Evolutionary conservation across 2,329 filamentous ascomycete genomes (phyloP).

Genomic region (Tympanopsis confertula): DNA sequence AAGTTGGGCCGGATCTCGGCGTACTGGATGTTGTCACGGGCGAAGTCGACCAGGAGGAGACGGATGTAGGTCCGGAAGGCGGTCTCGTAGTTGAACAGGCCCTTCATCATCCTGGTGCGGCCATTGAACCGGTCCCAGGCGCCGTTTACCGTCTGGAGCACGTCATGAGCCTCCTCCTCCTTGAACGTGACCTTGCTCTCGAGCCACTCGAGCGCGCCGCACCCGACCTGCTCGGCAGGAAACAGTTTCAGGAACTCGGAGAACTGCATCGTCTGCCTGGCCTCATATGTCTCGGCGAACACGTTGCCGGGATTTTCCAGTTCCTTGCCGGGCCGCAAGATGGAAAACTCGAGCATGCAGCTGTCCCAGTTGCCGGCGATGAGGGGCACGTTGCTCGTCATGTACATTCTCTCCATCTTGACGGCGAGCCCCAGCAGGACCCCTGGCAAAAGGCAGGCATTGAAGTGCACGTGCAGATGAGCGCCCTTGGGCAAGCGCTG

Average conservation of each 20-base stretch:
- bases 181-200: slow-evolving; percentile 49
- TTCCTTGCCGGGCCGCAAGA: slow-evolving; percentile 18
- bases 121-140: slow-evolving; percentile 54
- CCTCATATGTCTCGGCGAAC: slow-evolving; percentile 34
- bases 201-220: slow-evolving; percentile 37
- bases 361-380: slow-evolving; percentile 26
- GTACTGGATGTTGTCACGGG: slow-evolving; percentile 56
- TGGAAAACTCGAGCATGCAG: slow-evolving; percentile 52
- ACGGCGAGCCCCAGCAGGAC: slow-evolving; percentile 43
- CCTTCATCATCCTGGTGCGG: slow-evolving; percentile 62
- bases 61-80: slow-evolving; percentile 51
- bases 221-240: slow-evolving; percentile 10
- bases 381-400: slow-evolving; percentile 47
- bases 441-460: slow-evolving; percentile 54
- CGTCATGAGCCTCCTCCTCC: slow-evolving; percentile 44
- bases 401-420: slow-evolving; percentile 54
- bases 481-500: slow-evolving; percentile 56
- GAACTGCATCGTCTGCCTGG: slow-evolving; percentile 31
- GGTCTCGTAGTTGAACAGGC: slow-evolving; percentile 54
- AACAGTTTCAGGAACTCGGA: slow-evolving; percentile 30
- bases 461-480: slow-evolving; percentile 68
- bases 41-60: slow-evolving; percentile 47
- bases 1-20: slow-evolving; percentile 63
- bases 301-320: slow-evolving; percentile 24
- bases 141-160: slow-evolving; percentile 27